A percentile compares a stretch with the other conserved stretches of the same genome.
Conservation (phyloP, 805 yeast species). For the Candida silvicultrix region DNA sequence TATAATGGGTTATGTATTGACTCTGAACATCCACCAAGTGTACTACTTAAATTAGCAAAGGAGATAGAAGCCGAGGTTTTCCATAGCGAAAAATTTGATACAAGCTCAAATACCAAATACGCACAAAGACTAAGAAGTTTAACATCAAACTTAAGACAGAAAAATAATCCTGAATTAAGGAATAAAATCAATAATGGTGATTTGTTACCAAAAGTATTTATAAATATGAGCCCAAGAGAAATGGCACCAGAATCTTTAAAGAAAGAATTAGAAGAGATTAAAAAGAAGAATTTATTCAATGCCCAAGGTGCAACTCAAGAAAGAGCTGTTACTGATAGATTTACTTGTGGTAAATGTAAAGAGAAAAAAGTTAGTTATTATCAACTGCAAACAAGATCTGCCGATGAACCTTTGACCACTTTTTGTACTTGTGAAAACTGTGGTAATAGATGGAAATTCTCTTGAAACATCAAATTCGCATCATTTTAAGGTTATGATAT, state of each 20-base stretch:
- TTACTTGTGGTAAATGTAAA: conserved; percentile 96
- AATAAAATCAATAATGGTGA: conserved; percentile 60
- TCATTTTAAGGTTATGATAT: not conserved
- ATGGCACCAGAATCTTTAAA: conserved; percentile 91
- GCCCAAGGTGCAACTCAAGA: conserved; percentile 97
- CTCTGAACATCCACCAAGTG: conserved; percentile 53
- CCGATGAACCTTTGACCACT: conserved; percentile 98
- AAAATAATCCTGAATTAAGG: conserved; percentile 83
- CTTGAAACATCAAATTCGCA: no score
- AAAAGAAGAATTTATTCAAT: conserved; percentile 84
- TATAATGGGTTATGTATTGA: conserved; percentile 89
- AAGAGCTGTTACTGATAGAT: conserved; percentile 93
- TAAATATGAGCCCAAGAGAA: conserved; percentile 85
- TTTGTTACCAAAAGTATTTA: conserved; percentile 57
- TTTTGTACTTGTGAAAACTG: conserved; percentile 97
- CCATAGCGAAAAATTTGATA: conserved; percentile 49
- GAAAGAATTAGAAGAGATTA: conserved; percentile 77
- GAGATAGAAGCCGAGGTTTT: conserved; percentile 72
- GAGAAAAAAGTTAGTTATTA: conserved; percentile 95
- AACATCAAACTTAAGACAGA: conserved; percentile 81
- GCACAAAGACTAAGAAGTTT: conserved; percentile 81
- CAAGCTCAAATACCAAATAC: conserved; percentile 50
- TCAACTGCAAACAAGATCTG: conserved; percentile 97
- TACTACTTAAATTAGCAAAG: conserved; percentile 56
- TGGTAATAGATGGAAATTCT: conserved; percentile 97